These are phyloP conservation scores for Malassezia psittaci DNA, from an alignment of 1,284 basidiomycete species.

Conservation along the genomic window DNA sequence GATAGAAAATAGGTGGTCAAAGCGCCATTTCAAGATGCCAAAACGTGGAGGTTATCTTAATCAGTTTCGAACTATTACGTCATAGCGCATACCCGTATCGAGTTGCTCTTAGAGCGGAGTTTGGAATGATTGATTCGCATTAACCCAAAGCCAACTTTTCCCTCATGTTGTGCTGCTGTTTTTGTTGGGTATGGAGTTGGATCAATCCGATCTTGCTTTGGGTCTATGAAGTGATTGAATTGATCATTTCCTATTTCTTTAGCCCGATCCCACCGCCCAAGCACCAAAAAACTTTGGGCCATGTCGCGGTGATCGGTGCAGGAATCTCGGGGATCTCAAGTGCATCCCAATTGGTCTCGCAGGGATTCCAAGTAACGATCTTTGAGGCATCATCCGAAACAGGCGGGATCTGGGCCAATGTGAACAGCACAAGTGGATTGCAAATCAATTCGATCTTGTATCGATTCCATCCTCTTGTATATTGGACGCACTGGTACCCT, in stretches of 20 bases:
- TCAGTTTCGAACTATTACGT: background rate
- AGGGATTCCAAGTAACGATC: conserved; percentile 46
- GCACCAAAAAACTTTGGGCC: conserved; percentile 27
- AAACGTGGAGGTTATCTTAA: background rate
- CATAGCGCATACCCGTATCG: background rate
- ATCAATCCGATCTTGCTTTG: conserved; percentile 3
- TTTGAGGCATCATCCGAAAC: conserved; percentile 45
- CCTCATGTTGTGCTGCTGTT: background rate
- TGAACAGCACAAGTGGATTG: conserved; percentile 57
- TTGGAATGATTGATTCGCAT: too few species aligned
- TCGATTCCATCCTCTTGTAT: conserved; percentile 38
- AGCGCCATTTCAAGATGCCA: background rate
- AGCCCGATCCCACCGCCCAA: conserved; percentile 28
- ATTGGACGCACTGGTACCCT: conserved; percentile 51
- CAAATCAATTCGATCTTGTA: conserved; percentile 57
- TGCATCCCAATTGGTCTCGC: conserved; percentile 45
- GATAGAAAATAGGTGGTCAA: background rate
- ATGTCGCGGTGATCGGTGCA: conserved; percentile 48
- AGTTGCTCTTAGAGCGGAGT: background rate
- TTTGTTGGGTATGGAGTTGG: background rate
- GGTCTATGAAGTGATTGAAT: conserved; percentile 36
- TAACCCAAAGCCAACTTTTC: too few species aligned
- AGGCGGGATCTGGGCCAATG: conserved; percentile 57
- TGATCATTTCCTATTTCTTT: conserved; percentile 31
- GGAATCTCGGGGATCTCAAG: conserved; percentile 47